These are phyloP conservation scores for Cystofilobasidium macerans DNA, from an alignment of 768 basidiomycete species.

Conservation along the genomic window DNA sequence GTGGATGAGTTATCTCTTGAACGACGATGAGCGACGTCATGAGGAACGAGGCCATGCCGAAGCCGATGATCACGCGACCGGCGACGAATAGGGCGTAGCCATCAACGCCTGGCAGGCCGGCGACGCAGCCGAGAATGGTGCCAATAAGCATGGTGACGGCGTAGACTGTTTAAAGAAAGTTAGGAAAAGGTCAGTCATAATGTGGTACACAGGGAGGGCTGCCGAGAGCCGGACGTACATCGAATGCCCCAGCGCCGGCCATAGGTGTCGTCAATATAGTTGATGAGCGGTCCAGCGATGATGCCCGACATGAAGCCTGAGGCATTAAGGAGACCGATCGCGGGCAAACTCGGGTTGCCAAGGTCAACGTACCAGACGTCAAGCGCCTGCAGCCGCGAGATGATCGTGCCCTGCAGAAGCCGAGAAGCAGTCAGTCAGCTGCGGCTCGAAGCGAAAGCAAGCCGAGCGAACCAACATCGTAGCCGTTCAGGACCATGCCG, in stretches of 20 bases:
- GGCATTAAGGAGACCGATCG: conserved; percentile 39
- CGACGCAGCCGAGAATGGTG: conserved; percentile 37
- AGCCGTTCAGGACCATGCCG: conserved; percentile 40
- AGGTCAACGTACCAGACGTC: conserved; percentile 38
- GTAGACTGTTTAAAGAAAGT: conserved; percentile 32
- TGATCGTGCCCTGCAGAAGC: conserved; percentile 34
- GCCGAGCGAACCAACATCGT: conserved; percentile 12
- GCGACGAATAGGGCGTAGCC: conserved; percentile 38
- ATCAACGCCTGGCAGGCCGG: conserved; percentile 36
- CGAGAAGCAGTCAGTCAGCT: background rate
- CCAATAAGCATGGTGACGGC: conserved; percentile 36
- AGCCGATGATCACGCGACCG: conserved; percentile 36
- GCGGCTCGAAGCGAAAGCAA: background rate
- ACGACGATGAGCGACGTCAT: conserved; percentile 38
- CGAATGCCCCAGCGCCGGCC: conserved; percentile 40
- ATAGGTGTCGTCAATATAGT: conserved; percentile 37
- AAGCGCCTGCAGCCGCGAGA: conserved; percentile 38
- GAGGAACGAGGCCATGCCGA: conserved; percentile 38
- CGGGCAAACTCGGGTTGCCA: conserved; percentile 32
- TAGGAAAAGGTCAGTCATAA: background rate
- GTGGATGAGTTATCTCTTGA: conserved; percentile 41
- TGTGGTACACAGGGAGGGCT: background rate
- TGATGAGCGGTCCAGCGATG: conserved; percentile 38
- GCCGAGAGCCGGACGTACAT: conserved; percentile 30
- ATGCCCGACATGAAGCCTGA: conserved; percentile 36